Evolutionary conservation across 2,329 filamentous ascomycete genomes (phyloP), one percentile per base, ranked within the genome.

Genomic region (Lachnellula arida): DNA sequence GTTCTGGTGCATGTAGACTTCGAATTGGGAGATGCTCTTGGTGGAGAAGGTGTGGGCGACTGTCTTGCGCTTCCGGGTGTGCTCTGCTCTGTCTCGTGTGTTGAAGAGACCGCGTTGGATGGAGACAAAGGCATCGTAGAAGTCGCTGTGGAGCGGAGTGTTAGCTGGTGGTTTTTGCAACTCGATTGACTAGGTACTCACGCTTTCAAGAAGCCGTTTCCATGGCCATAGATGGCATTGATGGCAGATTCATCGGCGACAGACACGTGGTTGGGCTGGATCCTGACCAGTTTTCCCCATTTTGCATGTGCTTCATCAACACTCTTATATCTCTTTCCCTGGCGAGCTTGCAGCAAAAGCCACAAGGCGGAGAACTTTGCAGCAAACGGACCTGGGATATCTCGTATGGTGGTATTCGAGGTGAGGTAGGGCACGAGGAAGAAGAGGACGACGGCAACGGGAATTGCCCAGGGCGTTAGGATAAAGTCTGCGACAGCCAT

Each of bases 81-180:
- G 91, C 67, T 96, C 89, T 0, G 78, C 77, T 49, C 92, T 82
- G 73, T 92, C 84, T 34, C 92, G 81, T 0, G 91, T 96, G 72
- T 95, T 96, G 82, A 96, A 97, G 12, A 97, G 78, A 19, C 91
- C 91, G 12, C 89, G 83, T 50, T 81, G 82, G 67, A 96, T 95
- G 12, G 88, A 92, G 53, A 96, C 91, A 65, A 96, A 96, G 49
- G 89, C 88, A 67, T 96, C 90, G 66, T 96, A 96, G 74, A 92
- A 96, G 2, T 93, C 86, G 43, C 87, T 91, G 77, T 69, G 6
- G 28, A 9, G 28, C 11, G 9, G 9, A 40, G 17, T 2, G 22
- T 43, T 53, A 8, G 44, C 44, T 15, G 12, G 23, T 9, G 25
- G 32, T 12, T 34, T 43, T 28, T 22, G 11, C 11, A 28, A 8